Percentiles rank a stretch among this genome's conserved stretches.
phyloP scores from a whole-genome alignment of 148 eudicot species.

The Cornus florida region DNA sequence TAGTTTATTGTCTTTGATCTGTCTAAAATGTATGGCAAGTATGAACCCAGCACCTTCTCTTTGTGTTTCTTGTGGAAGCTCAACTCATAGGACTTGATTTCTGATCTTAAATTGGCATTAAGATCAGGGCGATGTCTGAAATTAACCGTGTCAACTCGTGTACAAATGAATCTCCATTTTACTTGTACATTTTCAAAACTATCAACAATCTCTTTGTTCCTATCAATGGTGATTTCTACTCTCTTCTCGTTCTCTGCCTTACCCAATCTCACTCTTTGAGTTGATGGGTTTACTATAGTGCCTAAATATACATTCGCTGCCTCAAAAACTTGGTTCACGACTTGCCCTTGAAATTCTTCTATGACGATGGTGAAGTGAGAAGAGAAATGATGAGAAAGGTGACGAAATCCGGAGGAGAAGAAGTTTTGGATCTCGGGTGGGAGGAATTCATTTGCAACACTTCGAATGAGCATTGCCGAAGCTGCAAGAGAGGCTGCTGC shows the following conservation, averaged over 20 bases:
- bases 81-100: slow-evolving; percentile 14
- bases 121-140: not conserved
- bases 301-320: no score
- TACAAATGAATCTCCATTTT: slow-evolving; percentile 13
- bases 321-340: not conserved
- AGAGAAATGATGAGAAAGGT: not conserved
- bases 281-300: no score
- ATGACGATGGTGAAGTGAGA: slow-evolving; percentile 21
- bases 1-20: slow-evolving; percentile 8
- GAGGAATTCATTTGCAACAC: slow-evolving; percentile 7
- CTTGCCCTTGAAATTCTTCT: slow-evolving; percentile 17
- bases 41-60: slow-evolving; percentile 5
- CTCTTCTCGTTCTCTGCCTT: not conserved
- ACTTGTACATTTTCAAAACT: slow-evolving; percentile 5
- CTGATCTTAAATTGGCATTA: slow-evolving; percentile 10
- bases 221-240: slow-evolving; percentile 5
- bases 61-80: slow-evolving; percentile 19
- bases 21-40: slow-evolving; percentile 14
- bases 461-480: slow-evolving; percentile 16
- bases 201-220: slow-evolving; percentile 12
- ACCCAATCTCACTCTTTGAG: slow-evolving; percentile 7
- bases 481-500: slow-evolving; percentile 15
- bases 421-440: not conserved
- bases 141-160: not conserved
- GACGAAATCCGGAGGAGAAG: not conserved